These are phyloP conservation scores for Sextonia rubra DNA, from an alignment of 164 flowering plant species.

Conservation along the genomic window DNA sequence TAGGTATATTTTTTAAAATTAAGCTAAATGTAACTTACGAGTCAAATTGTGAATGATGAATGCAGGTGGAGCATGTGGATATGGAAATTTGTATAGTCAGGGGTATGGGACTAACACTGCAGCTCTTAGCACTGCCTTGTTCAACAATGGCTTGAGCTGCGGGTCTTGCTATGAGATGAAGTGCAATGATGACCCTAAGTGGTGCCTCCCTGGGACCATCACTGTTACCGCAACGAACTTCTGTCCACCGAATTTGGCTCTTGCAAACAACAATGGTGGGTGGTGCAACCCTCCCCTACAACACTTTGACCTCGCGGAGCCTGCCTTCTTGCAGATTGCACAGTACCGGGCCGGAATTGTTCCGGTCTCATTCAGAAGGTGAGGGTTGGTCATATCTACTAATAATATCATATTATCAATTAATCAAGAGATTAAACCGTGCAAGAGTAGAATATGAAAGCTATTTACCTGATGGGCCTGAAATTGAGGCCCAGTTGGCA, in stretches of 20 bases:
- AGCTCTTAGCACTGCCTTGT: constrained; percentile 41
- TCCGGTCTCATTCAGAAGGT: constrained; percentile 41
- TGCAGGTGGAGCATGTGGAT: constrained; percentile 49
- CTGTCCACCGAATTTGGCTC: constrained; percentile 38
- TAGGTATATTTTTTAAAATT: no score
- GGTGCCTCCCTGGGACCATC: constrained; percentile 34
- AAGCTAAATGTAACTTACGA: no score
- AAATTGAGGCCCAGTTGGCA: neutral
- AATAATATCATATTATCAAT: neutral
- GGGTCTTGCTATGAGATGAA: constrained; percentile 39
- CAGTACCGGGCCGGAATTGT: constrained; percentile 43
- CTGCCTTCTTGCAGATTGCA: constrained; percentile 43
- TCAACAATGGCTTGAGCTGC: constrained; percentile 38
- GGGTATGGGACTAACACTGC: constrained; percentile 49
- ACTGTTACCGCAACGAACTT: constrained; percentile 43
- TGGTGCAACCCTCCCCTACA: constrained; percentile 53
- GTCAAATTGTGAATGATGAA: neutral
- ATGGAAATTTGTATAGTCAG: constrained; percentile 40
- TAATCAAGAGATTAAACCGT: neutral
- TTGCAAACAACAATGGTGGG: constrained; percentile 38
- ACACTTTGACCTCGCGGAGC: constrained; percentile 46
- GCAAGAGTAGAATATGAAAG: neutral
- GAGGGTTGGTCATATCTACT: neutral
- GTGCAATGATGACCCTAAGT: constrained; percentile 35
- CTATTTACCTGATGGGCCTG: neutral